Evolutionary conservation across 73 alveolate species (phyloP).

Genomic region (Blepharisma stoltei): DNA sequence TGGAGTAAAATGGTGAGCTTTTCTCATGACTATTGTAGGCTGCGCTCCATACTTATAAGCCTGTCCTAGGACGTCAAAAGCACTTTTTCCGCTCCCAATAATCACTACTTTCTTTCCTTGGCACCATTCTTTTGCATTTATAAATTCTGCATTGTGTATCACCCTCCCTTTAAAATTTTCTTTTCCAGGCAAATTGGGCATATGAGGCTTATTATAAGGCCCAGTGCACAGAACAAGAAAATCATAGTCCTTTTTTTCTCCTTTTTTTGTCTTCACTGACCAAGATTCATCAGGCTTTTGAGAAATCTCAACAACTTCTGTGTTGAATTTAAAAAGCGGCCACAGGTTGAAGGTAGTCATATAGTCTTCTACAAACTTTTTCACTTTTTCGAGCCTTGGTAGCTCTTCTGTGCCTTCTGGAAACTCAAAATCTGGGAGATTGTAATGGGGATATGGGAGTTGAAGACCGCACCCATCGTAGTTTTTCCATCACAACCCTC

Average conservation of each 20-base stretch:
- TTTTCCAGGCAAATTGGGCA: not conserved
- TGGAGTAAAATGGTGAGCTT: not conserved
- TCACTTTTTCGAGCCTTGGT: not conserved
- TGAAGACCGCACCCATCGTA: slow-evolving; percentile 27
- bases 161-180: not conserved
- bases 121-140: not conserved
- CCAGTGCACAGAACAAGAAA: slow-evolving; percentile 17
- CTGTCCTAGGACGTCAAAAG: not conserved
- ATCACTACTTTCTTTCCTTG: slow-evolving; percentile 3
- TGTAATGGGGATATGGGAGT: slow-evolving; percentile 1
- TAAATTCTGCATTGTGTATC: slow-evolving; percentile 26
- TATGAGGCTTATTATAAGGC: slow-evolving; percentile 16
- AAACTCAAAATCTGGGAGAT: slow-evolving; percentile 15
- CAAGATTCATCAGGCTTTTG: not conserved
- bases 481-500: slow-evolving; percentile 8
- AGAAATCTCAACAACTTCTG: not conserved
- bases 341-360: not conserved
- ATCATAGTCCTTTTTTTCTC: slow-evolving; percentile 15
- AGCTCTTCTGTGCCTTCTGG: not conserved
- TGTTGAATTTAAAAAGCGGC: slow-evolving; percentile 2
- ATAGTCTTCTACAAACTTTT: slow-evolving; percentile 1
- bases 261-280: slow-evolving; percentile 5
- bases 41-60: slow-evolving; percentile 7
- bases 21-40: not conserved
- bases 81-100: slow-evolving; percentile 16